Evolutionary conservation across 2,329 filamentous ascomycete species (phyloP).

Genomic region (Torrubiellomyces zombiae): DNA sequence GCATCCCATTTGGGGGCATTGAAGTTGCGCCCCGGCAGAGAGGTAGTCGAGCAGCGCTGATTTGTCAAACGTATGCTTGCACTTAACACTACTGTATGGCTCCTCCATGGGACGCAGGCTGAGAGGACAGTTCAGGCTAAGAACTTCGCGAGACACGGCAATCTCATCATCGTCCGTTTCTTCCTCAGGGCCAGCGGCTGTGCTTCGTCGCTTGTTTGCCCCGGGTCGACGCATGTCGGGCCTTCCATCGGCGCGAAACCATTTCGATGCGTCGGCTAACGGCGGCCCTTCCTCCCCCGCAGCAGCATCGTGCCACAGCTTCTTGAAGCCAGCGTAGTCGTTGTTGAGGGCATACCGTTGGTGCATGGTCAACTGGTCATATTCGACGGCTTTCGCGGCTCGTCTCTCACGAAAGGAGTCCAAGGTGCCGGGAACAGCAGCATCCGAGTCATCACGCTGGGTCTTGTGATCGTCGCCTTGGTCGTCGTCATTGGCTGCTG

Average conservation of each 20-base stretch:
- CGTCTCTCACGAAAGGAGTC: constrained; percentile 20
- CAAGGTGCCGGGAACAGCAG: constrained; percentile 10
- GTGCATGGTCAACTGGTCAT: constrained; percentile 22
- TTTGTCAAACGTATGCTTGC: constrained; percentile 59
- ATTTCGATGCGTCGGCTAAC: constrained; percentile 34
- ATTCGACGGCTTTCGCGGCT: constrained; percentile 22
- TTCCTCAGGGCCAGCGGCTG: constrained; percentile 12
- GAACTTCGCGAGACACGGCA: constrained; percentile 43
- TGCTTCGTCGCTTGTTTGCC: constrained; percentile 1
- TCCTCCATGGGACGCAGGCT: constrained; percentile 47
- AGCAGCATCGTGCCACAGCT: constrained; percentile 36
- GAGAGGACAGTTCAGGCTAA: constrained; percentile 54
- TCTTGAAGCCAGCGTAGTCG: constrained; percentile 43
- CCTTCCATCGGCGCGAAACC: constrained; percentile 32
- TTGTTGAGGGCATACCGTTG: constrained; percentile 39
- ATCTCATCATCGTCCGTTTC: constrained; percentile 52
- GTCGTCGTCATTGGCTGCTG: constrained; percentile 4
- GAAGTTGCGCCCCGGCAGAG: constrained; percentile 23
- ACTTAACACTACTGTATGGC: constrained; percentile 49
- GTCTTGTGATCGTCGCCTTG: constrained; percentile 6
- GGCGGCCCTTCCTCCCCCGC: constrained; percentile 30
- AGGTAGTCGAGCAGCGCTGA: constrained; percentile 40
- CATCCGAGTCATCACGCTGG: constrained; percentile 12
- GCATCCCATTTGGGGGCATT: constrained; percentile 53
- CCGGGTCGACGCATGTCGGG: constrained; percentile 19